Evolutionary conservation across 345 rosid genomes (phyloP).

Genomic region (Cochlearia excelsa): DNA sequence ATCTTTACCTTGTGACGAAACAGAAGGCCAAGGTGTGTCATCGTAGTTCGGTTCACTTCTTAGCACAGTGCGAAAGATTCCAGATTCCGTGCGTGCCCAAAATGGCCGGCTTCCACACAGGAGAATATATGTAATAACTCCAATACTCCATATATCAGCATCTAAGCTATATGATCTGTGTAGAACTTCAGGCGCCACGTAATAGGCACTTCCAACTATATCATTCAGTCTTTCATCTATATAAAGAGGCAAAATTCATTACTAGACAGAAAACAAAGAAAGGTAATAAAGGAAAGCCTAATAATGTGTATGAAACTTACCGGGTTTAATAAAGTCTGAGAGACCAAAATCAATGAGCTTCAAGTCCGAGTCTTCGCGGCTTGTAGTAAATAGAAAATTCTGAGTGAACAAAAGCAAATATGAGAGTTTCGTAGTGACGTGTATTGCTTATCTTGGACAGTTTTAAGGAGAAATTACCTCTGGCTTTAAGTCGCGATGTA

Average conservation of each 20-base stretch:
- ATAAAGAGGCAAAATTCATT: too few relatives aligned
- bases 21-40: conserved; percentile 86
- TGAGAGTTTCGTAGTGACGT: not conserved
- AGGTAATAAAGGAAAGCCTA: too few relatives aligned
- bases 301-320: too few relatives aligned
- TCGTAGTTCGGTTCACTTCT: conserved; percentile 86
- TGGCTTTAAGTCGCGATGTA: conserved; percentile 96
- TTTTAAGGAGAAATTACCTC: conserved; percentile 56
- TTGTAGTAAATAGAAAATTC: conserved; percentile 83
- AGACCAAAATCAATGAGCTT: conserved; percentile 96
- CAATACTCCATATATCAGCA: conserved; percentile 98
- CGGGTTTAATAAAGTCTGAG: conserved; percentile 88
- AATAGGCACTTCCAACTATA: conserved; percentile 37
- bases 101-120: conserved; percentile 96
- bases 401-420: conserved; percentile 29
- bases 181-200: conserved; percentile 97
- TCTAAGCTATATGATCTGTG: conserved; percentile 88
- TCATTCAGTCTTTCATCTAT: conserved; percentile 92
- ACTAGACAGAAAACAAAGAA: too few relatives aligned
- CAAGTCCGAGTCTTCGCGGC: conserved; percentile 74
- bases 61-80: conserved; percentile 81
- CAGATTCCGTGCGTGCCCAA: conserved; percentile 97
- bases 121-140: conserved; percentile 94
- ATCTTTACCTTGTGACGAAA: conserved; percentile 82
- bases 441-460: too few relatives aligned